A percentile compares a stretch with the other conserved stretches of the same genome.
phyloP scores from a whole-genome alignment of 768 basidiomycete species.

The Filobasidium wieringae region DNA sequence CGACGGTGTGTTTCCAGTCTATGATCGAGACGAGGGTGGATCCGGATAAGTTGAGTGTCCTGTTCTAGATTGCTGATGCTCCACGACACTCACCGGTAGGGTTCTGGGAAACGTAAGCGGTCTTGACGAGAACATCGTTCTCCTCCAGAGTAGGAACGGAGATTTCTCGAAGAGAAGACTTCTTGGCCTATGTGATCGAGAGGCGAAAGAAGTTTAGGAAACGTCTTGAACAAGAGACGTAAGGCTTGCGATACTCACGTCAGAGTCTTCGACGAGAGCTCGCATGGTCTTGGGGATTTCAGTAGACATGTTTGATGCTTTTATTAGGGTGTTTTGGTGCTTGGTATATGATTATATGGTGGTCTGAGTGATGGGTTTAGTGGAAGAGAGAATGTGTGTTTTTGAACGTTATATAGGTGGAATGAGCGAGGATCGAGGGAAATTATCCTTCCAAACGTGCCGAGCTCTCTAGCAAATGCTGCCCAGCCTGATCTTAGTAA shows the following conservation, averaged over 20 bases:
- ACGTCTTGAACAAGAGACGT: neutral
- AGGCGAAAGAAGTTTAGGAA: neutral
- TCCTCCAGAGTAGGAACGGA: conserved; percentile 15
- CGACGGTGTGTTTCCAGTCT: conserved; percentile 23
- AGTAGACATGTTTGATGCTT: conserved; percentile 1
- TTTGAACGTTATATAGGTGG: too few species aligned
- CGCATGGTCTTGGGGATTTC: conserved; percentile 22
- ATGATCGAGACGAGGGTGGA: neutral
- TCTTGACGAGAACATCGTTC: conserved; percentile 29
- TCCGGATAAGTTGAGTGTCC: too few species aligned
- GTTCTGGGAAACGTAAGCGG: conserved; percentile 23
- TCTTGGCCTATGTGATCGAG: conserved; percentile 13
- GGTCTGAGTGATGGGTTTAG: too few species aligned
- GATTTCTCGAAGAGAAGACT: conserved; percentile 15
- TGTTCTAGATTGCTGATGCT: too few species aligned
- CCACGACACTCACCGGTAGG: conserved; percentile 21
- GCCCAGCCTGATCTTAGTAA: too few species aligned
- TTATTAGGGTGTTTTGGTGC: neutral
- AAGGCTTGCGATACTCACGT: conserved; percentile 7
- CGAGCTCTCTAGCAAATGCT: too few species aligned
- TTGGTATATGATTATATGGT: too few species aligned
- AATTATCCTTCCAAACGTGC: too few species aligned
- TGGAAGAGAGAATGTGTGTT: too few species aligned
- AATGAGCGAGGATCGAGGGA: too few species aligned
- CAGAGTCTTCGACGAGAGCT: conserved; percentile 21